Evolutionary conservation across 2,329 filamentous ascomycete species (phyloP).

Genomic region (Ceratocystiopsis minuta): DNA sequence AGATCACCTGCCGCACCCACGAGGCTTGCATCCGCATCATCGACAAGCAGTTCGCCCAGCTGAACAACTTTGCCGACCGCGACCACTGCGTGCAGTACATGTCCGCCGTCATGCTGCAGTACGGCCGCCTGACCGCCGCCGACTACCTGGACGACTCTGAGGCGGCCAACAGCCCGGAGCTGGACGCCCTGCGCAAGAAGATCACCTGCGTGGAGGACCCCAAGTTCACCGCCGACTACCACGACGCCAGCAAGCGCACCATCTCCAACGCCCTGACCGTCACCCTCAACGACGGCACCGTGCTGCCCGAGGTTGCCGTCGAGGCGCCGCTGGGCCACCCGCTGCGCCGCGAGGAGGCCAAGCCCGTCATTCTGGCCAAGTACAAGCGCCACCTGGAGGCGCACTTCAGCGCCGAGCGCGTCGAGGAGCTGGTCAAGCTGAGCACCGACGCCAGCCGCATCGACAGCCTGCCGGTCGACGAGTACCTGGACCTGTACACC

Average conservation of each 20-base stretch:
- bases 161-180: slow-evolving; percentile 73
- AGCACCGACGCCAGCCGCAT: slow-evolving; percentile 58
- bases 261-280: slow-evolving; percentile 96
- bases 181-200: slow-evolving; percentile 81
- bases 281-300: slow-evolving; percentile 81
- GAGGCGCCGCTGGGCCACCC: slow-evolving; percentile 91
- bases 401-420: slow-evolving; percentile 60
- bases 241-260: slow-evolving; percentile 79
- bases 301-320: slow-evolving; percentile 76
- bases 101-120: slow-evolving; percentile 89
- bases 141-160: slow-evolving; percentile 90
- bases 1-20: slow-evolving; percentile 85
- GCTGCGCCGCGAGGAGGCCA: slow-evolving; percentile 81
- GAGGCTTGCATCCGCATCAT: slow-evolving; percentile 98
- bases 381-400: slow-evolving; percentile 81
- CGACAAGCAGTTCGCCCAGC: slow-evolving; percentile 77
- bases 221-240: slow-evolving; percentile 88
- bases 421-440: slow-evolving; percentile 67
- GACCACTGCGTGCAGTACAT: slow-evolving; percentile 99
- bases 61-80: slow-evolving; percentile 99
- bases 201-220: slow-evolving; percentile 95
- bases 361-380: slow-evolving; percentile 91
- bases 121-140: slow-evolving; percentile 77
- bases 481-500: slow-evolving; percentile 76
- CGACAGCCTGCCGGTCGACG: slow-evolving; percentile 68